Evolutionary conservation across 108 stramenopile species (phyloP), one percentile per base, ranked within the genome.

Genomic region (Hondaea fermentalgiana): DNA sequence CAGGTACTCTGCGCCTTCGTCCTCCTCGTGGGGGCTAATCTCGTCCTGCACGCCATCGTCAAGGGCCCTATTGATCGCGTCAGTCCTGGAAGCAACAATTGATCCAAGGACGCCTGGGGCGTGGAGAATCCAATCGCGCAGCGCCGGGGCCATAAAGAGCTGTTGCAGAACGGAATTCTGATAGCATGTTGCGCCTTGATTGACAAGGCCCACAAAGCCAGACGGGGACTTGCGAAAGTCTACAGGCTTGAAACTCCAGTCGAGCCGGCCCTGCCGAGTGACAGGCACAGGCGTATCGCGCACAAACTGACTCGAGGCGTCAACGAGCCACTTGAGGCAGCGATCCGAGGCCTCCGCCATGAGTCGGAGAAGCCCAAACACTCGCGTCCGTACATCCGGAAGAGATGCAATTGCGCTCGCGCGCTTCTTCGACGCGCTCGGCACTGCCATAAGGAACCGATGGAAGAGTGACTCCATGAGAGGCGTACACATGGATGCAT

Each of bases 121-220:
- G 4, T 53, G 45, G 25, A 53, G 76, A 23, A 83, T 47, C 76
- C 76, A 83, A 5, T 88, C 60, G 5, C 88, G 88, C 14, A 88
- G 29, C 28, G 14, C 19, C 17, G 88, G 88, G 35, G 55, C 55
- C 88, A 88, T 88, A 28, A 88, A 88, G 12, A 88, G 88, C 72
- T 72, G 69, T 45, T 88, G 88, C 17, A 88, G 88, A 28, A 88
- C 51, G 0, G 60, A 69, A 47, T 88, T 88, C 72, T 57, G 44
- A 71, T 88, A 88, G 43, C 88, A 88, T 21, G 88, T 88, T 5
- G 60, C 88, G 69, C 88, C 88, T 28, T 88, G 88, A 25, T 88
- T 88, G 14, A 88, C 88, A 5, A 88, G 69, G 16, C 88, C 88
- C 6, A 72, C 72, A 72, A 88, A 88, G 5, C 76, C 76, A 16